phyloP scores from a whole-genome alignment of 805 yeast genomes.

The Ogataea paraovalis region DNA sequence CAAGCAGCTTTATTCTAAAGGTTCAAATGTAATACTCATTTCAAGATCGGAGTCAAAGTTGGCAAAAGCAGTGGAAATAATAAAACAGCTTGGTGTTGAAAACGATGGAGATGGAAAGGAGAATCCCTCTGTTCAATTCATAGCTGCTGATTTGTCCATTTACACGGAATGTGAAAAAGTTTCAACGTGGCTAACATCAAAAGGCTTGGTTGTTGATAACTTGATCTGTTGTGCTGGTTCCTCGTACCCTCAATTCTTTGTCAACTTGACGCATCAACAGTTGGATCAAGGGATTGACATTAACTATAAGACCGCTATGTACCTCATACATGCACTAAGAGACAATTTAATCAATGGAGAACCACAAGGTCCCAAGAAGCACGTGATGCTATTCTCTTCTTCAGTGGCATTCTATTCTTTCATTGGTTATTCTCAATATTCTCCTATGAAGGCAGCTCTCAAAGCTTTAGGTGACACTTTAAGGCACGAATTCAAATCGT shows the following conservation, averaged over 20 bases:
- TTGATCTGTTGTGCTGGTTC: slow-evolving; percentile 87
- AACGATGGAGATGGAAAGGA: slow-evolving; percentile 26
- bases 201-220: slow-evolving; percentile 52
- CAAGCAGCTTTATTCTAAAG: slow-evolving; percentile 35
- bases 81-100: slow-evolving; percentile 34
- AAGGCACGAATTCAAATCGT: slow-evolving; percentile 75
- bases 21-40: slow-evolving; percentile 67
- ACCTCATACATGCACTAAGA: slow-evolving; percentile 61
- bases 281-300: slow-evolving; percentile 57
- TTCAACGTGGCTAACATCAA: slow-evolving; percentile 33
- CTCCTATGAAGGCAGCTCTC: slow-evolving; percentile 83
- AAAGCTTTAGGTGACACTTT: slow-evolving; percentile 69
- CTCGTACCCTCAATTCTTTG: slow-evolving; percentile 72
- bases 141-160: slow-evolving; percentile 62
- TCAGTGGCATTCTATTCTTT: slow-evolving; percentile 81
- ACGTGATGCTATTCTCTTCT: slow-evolving; percentile 65
- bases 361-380: slow-evolving; percentile 33
- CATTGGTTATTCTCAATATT: slow-evolving; percentile 87
- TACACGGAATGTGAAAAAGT: slow-evolving; percentile 44
- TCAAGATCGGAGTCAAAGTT: slow-evolving; percentile 72
- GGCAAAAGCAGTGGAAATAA: slow-evolving; percentile 41
- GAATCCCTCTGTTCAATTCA: slow-evolving; percentile 32
- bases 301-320: slow-evolving; percentile 73
- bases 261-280: slow-evolving; percentile 57
- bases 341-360: slow-evolving; percentile 33